Conservation (phyloP, 2,329 filamentous ascomycete genomes). For the Macrophomina tecta region DNA sequence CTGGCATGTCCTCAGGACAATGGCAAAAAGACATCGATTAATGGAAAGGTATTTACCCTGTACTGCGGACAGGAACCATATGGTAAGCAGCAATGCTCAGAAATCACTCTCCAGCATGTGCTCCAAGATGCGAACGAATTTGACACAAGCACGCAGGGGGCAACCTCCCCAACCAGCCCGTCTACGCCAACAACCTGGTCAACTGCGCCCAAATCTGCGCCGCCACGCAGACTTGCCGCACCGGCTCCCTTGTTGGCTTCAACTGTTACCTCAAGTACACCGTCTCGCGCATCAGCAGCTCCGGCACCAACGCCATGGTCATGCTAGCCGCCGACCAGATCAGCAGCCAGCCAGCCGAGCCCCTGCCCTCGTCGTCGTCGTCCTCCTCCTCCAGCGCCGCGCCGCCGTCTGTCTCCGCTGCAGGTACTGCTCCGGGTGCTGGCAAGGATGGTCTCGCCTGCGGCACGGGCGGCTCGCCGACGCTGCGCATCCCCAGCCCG, state of each 20-base stretch:
- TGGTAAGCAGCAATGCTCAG: neutral
- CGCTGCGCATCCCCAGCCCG: neutral
- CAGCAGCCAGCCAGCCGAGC: neutral
- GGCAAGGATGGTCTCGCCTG: neutral
- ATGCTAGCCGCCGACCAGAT: neutral
- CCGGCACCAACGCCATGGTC: constrained; percentile 9
- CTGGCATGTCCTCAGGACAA: neutral
- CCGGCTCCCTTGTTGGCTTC: neutral
- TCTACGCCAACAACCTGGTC: neutral
- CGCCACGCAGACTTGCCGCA: neutral
- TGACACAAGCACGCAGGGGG: neutral
- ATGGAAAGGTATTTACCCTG: neutral
- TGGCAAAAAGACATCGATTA: neutral
- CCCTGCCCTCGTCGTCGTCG: no score
- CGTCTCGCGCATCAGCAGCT: neutral
- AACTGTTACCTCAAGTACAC: constrained; percentile 11
- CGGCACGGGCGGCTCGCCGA: constrained; percentile 12
- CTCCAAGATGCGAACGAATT: neutral
- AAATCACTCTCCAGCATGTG: neutral
- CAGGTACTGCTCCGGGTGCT: neutral
- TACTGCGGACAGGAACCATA: neutral
- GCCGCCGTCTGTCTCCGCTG: neutral
- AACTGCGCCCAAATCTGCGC: neutral
- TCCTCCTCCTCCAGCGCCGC: neutral
- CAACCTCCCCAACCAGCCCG: constrained; percentile 6